Evolutionary conservation across 345 rosid genomes (phyloP), one percentile per base, ranked within the genome.

Genomic region (Brassica rapa): DNA sequence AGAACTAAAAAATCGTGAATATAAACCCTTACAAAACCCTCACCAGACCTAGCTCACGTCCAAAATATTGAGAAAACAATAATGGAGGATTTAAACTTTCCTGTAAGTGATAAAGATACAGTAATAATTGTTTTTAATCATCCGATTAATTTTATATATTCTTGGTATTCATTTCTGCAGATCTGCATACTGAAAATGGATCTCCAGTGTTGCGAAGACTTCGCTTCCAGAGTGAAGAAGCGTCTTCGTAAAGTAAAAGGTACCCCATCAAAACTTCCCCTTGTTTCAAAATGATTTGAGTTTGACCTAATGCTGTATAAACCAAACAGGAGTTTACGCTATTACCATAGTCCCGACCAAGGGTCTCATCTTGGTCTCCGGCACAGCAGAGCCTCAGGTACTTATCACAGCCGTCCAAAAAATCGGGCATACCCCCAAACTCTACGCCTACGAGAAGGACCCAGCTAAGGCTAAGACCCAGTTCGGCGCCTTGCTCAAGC

Each of bases 391-490:
- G 1, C 77, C 77, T 56, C 35, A 3, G 2, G 9, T 21, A 10
- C 68, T 78, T 33, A 60, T 78, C 68, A 43, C 59, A 37, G 23
- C 81, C 35, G 3, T 77, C 32, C 9, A 16, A 43, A 5, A 46
- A 57, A 43, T 4, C 11, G 73, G 82, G 4, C 67, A 66, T 53
- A 78, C 15, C 12, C 73, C 82, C 0, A 60, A 66, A 46, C 68
- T 78, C 9, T 32, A 72, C 68, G 82, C 63, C 27, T 78, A 78
- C 27, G 82, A 78, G 68, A 59, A 46, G 21, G 77, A 78, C 63
- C 77, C 82, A 66, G 23, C 68, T 2, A 59, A 46, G 19, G 82
- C 73, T n/a, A 72, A 66, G 56, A 43, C 62, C 21, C 55, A 4
- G 8, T 72, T 78, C 37, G 23, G 56, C 0, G 3, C 68, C 30